Evolutionary conservation across 768 basidiomycete genomes (phyloP).

Genomic region (Leccinum barrowsii): DNA sequence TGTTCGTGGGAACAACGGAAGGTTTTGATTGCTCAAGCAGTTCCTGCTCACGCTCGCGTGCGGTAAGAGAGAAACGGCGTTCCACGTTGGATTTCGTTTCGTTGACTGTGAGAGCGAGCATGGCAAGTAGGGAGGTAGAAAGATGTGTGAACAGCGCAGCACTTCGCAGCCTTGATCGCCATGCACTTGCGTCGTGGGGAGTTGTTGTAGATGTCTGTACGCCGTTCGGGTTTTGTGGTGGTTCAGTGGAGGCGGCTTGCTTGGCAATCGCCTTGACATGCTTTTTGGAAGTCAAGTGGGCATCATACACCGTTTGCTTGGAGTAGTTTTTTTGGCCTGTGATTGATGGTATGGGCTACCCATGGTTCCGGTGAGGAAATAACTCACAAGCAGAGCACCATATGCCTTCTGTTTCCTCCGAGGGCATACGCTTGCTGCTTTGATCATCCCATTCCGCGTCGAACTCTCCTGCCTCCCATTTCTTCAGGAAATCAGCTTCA

Average conservation of each 20-base stretch:
- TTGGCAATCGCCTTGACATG: slow-evolving; percentile 88
- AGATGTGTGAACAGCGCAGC: slow-evolving; percentile 74
- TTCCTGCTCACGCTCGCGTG: slow-evolving; percentile 96
- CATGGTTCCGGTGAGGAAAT: slow-evolving; percentile 1
- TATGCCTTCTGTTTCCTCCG: slow-evolving; percentile 60
- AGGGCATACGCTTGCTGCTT: slow-evolving; percentile 35
- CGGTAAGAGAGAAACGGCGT: slow-evolving; percentile 92
- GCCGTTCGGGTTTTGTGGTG: slow-evolving; percentile 35
- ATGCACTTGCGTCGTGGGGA: slow-evolving; percentile 29
- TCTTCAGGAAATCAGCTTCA: slow-evolving; percentile 65
- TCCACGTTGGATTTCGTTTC: slow-evolving; percentile 98
- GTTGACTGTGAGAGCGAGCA: slow-evolving; percentile 62
- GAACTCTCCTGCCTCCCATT: slow-evolving; percentile 78
- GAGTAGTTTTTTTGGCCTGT: slow-evolving; percentile 92
- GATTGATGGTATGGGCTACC: slow-evolving; percentile 1
- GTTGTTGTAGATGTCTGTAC: slow-evolving; percentile 26
- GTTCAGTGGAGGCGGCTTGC: slow-evolving; percentile 45
- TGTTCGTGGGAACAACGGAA: slow-evolving; percentile 45
- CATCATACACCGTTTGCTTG: slow-evolving; percentile 97
- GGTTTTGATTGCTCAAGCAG: slow-evolving; percentile 65
- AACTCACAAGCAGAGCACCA: slow-evolving; percentile 93
- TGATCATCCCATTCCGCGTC: slow-evolving; percentile 66
- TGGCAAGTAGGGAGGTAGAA: slow-evolving; percentile 58
- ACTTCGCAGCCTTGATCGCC: slow-evolving; percentile 51
- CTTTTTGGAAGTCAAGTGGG: slow-evolving; percentile 93